These are phyloP conservation scores for Jatropha multifida DNA, from an alignment of 441 rosid genomes.

Conservation along the genomic window DNA sequence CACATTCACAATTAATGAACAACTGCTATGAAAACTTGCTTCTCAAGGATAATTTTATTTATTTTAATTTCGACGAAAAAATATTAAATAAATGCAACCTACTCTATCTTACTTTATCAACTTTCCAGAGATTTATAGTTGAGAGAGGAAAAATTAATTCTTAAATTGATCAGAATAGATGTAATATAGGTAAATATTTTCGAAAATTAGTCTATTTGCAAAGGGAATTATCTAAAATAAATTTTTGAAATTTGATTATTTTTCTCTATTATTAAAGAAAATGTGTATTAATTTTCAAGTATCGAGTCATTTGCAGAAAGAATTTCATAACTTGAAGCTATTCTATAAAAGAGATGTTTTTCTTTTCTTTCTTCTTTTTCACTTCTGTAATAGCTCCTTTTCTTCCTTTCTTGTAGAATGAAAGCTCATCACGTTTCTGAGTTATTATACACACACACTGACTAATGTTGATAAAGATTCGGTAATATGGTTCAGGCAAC, in stretches of 20 bases:
- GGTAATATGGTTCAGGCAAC: too few relatives aligned
- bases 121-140: not conserved
- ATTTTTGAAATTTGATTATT: too few relatives aligned
- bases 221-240: too few relatives aligned
- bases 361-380: not conserved
- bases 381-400: too few relatives aligned
- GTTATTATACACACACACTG: too few relatives aligned
- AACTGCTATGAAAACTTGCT: not conserved
- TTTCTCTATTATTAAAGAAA: constrained; percentile 3
- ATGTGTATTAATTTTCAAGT: constrained; percentile 5
- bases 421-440: not conserved
- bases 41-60: not conserved
- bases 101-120: too few relatives aligned
- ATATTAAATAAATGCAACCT: too few relatives aligned
- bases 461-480: too few relatives aligned
- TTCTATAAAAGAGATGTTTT: not conserved
- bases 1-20: constrained; percentile 8
- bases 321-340: not conserved
- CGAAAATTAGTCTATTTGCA: too few relatives aligned
- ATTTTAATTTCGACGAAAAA: too few relatives aligned
- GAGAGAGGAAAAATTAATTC: not conserved
- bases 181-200: too few relatives aligned
- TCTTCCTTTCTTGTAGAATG: not conserved
- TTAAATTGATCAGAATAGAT: too few relatives aligned
- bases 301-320: constrained; percentile 6